A percentile compares a stretch with the other conserved stretches of the same genome.
Conservation (phyloP, 192 early-diverging fungal genomes). For the Umbelopsis ramanniana region DNA sequence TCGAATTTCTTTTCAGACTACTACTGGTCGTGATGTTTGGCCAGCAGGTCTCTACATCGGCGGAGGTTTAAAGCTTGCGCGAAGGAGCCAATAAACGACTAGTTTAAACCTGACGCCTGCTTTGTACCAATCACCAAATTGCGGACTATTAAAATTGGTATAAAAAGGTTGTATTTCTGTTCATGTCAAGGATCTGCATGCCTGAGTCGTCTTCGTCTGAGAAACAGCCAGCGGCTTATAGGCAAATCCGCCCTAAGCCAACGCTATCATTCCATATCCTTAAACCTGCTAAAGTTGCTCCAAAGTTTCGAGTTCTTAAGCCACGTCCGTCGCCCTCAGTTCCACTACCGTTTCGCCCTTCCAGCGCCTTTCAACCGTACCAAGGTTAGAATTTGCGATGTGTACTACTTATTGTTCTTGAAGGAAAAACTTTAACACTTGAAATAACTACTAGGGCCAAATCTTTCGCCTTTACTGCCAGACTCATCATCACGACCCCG, state of each 20-base stretch:
- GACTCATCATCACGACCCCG: not conserved
- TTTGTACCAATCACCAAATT: not conserved
- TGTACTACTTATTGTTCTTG: not conserved
- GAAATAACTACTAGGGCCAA: too few relatives aligned
- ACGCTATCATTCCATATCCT: not conserved
- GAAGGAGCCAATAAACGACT: not conserved
- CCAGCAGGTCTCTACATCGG: too few relatives aligned
- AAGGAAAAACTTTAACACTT: too few relatives aligned
- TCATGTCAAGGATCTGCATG: not conserved
- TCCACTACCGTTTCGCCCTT: not conserved
- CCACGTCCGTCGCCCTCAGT: not conserved
- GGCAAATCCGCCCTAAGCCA: constrained; percentile 1
- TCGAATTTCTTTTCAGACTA: too few relatives aligned
- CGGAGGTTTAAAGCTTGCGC: not conserved
- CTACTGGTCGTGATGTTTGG: too few relatives aligned
- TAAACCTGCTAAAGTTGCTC: not conserved
- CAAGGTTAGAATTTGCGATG: not conserved
- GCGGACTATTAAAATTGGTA: not conserved
- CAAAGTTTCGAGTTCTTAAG: not conserved
- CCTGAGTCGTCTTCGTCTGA: constrained; percentile 4
- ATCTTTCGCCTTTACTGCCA: too few relatives aligned
- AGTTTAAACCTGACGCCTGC: not conserved
- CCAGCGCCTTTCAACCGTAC: not conserved
- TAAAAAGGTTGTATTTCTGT: not conserved
- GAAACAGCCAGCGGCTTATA: not conserved